A percentile compares a stretch with the other conserved stretches of the same genome.
These are phyloP conservation scores for Tetrapisispora nanseiensis DNA, from an alignment of 805 yeast species.

Conservation along the genomic window DNA sequence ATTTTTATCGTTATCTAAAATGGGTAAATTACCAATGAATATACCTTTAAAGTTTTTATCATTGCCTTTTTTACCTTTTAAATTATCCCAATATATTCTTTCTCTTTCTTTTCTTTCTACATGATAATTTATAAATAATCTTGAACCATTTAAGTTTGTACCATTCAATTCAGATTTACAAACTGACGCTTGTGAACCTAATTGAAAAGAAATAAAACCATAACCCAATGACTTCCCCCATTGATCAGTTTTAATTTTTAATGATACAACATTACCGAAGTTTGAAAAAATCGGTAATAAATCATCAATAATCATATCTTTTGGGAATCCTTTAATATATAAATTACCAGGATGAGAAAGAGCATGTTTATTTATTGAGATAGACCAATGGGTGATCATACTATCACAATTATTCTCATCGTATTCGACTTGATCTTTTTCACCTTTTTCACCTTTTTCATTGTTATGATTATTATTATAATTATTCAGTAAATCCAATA, in stretches of 20 bases:
- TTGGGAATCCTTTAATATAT: conserved; percentile 42
- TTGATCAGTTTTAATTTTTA: conserved; percentile 38
- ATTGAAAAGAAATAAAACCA: conserved; percentile 60
- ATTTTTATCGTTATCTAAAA: conserved; percentile 29
- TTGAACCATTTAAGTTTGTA: conserved; percentile 22
- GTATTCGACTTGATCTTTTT: no score
- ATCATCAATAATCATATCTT: conserved; percentile 31
- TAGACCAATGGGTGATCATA: conserved; percentile 22
- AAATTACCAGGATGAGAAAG: conserved; percentile 48
- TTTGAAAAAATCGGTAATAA: conserved; percentile 31
- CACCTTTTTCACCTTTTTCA: no score
- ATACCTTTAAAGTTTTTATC: conserved; percentile 43
- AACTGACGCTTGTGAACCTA: conserved; percentile 46
- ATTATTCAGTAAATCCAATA: background rate
- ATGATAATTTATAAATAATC: conserved; percentile 48
- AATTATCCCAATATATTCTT: conserved; percentile 25
- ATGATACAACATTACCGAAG: conserved; percentile 36
- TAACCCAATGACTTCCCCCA: conserved; percentile 36
- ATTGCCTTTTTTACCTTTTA: conserved; percentile 33
- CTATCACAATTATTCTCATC: no score
- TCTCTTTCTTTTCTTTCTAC: conserved; percentile 54
- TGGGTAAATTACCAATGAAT: conserved; percentile 44
- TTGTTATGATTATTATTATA: no score
- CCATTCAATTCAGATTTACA: conserved; percentile 53
- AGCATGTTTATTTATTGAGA: conserved; percentile 22